These are phyloP conservation scores for Lipomyces yamadae DNA, from an alignment of 805 yeast genomes.

Conservation along the genomic window DNA sequence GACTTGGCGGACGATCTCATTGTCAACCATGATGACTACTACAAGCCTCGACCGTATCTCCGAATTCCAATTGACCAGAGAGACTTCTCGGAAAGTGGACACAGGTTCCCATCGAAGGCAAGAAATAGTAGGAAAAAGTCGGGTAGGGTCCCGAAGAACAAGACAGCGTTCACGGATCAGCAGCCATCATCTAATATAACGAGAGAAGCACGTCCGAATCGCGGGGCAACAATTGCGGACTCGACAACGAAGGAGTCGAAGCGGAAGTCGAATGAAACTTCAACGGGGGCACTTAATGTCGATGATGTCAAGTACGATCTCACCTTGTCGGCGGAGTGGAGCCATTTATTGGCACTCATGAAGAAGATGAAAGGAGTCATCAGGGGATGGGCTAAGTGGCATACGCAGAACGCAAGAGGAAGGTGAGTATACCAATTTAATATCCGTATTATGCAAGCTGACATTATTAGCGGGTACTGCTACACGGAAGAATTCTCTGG, in stretches of 20 bases:
- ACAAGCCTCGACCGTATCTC: constrained; percentile 13
- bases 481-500: constrained; percentile 35
- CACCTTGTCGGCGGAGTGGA: constrained; percentile 28
- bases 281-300: background rate
- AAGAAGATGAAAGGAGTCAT: constrained; percentile 30
- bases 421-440: constrained; percentile 14
- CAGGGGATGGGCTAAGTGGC: constrained; percentile 32
- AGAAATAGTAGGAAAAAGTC: background rate
- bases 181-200: background rate
- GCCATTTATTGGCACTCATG: constrained; percentile 31
- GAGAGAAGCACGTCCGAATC: background rate
- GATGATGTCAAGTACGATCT: constrained; percentile 24
- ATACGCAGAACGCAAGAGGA: constrained; percentile 28
- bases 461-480: constrained; percentile 26
- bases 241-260: background rate
- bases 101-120: background rate
- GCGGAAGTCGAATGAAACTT: background rate
- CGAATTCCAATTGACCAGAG: constrained; percentile 14
- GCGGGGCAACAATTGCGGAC: background rate
- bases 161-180: background rate
- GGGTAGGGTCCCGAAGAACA: background rate
- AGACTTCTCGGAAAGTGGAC: background rate
- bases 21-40: constrained; percentile 21
- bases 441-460: background rate
- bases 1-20: constrained; percentile 28